These are phyloP conservation scores for Cetraspora pellucida DNA, from an alignment of 192 early-diverging fungal species.

Conservation along the genomic window DNA sequence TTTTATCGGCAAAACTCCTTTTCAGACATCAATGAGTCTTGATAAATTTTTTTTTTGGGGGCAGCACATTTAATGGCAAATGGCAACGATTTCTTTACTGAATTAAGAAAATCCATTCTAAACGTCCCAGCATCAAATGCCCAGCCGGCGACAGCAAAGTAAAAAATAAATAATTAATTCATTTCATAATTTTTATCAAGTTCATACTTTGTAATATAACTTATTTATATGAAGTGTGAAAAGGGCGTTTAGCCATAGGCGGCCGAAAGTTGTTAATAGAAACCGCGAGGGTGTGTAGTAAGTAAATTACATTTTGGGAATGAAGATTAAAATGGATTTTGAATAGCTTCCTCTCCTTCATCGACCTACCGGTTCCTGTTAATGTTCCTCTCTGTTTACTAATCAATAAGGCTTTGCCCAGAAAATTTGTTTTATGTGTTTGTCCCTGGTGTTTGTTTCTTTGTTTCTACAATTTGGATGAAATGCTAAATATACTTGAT, in stretches of 20 bases:
- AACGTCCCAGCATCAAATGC: slow-evolving; percentile 17
- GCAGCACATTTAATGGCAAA: slow-evolving; percentile 32
- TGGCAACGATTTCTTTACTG: slow-evolving; percentile 32
- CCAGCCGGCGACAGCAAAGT: slow-evolving; percentile 30
- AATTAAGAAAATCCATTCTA: slow-evolving; percentile 20
- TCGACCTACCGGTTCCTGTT: too few relatives aligned
- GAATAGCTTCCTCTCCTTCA: too few relatives aligned
- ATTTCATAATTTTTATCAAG: slow-evolving; percentile 22
- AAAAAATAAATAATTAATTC: slow-evolving; percentile 28
- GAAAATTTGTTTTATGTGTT: too few relatives aligned
- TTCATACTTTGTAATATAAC: slow-evolving; percentile 32
- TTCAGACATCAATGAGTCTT: too few relatives aligned
- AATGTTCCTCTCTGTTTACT: too few relatives aligned
- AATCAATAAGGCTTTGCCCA: too few relatives aligned
- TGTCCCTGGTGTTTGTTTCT: too few relatives aligned
- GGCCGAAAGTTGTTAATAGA: slow-evolving; percentile 14
- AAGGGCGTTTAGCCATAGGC: slow-evolving; percentile 28
- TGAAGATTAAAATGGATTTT: too few relatives aligned
- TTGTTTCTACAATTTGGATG: too few relatives aligned
- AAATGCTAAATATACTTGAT: too few relatives aligned
- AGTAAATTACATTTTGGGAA: not conserved
- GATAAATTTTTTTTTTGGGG: not conserved
- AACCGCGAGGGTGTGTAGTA: slow-evolving; percentile 9
- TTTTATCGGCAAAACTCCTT: not conserved
- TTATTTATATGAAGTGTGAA: slow-evolving; percentile 30